Percentiles rank a stretch among this genome's conserved stretches.
Conservation (phyloP, 441 rosid genomes). For the Raphanus hybrid region DNA sequence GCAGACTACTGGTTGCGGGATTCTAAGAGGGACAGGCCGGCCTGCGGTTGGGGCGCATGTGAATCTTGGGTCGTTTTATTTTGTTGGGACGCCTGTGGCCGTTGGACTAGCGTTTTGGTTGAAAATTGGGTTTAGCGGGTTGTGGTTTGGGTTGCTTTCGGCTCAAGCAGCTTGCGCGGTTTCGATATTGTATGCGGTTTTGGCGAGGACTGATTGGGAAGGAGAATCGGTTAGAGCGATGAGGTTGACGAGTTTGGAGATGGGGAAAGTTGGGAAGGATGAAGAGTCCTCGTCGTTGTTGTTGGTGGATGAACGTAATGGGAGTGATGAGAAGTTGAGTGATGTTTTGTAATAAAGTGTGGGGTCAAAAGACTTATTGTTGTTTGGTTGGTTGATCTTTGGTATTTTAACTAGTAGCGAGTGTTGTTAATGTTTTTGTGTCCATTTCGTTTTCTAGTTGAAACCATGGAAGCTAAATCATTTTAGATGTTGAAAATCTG, state of each 20-base stretch:
- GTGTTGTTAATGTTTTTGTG: conserved; percentile 19
- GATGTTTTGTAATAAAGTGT: conserved; percentile 34
- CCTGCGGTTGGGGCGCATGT: conserved; percentile 80
- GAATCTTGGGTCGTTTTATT: conserved; percentile 84
- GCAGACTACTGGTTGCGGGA: conserved; percentile 95
- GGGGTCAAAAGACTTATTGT: conserved; percentile 11
- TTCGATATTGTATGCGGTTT: conserved; percentile 67
- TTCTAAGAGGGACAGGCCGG: conserved; percentile 85
- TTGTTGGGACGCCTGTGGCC: conserved; percentile 93
- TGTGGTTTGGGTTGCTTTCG: conserved; percentile 86
- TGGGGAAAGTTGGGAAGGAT: conserved; percentile 51
- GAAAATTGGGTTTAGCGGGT: conserved; percentile 77
- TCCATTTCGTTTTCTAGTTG: conserved; percentile 7
- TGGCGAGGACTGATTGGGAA: conserved; percentile 83
- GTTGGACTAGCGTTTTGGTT: conserved; percentile 84
- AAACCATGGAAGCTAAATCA: conserved; percentile 18
- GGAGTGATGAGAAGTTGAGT: conserved; percentile 43
- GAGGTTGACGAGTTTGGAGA: conserved; percentile 57
- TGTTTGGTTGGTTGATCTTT: conserved; percentile 20
- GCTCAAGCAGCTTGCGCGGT: conserved; percentile 87
- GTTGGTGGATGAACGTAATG: conserved; percentile 43
- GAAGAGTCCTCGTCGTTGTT: conserved; percentile 51
- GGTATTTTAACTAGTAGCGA: conserved; percentile 20
- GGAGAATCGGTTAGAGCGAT: conserved; percentile 73
- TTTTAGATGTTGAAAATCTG: conserved; percentile 1